phyloP scores from a whole-genome alignment of 2,329 filamentous ascomycete genomes.

The Coniochaeta ligniaria region DNA sequence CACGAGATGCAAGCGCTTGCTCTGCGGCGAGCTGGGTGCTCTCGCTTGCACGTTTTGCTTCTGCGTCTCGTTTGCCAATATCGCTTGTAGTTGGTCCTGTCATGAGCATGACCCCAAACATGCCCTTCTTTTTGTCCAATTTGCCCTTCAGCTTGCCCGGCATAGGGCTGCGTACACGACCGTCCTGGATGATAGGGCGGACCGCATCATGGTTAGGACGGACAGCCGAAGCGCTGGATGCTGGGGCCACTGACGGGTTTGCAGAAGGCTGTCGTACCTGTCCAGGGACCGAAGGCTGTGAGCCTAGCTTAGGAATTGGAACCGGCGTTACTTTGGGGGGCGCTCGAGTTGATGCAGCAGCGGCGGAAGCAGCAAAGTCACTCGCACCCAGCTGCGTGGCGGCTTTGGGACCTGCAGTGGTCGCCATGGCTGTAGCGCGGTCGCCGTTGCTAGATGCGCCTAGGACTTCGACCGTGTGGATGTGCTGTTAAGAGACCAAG shows the following conservation, averaged over 20 bases:
- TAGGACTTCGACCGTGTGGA: background rate
- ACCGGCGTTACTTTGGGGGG: slow-evolving; percentile 10
- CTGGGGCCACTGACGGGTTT: background rate
- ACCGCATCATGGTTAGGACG: background rate
- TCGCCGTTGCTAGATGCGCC: background rate
- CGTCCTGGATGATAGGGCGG: slow-evolving; percentile 26
- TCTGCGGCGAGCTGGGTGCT: slow-evolving; percentile 51
- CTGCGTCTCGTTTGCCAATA: slow-evolving; percentile 41
- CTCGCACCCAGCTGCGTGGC: background rate
- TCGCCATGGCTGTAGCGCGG: background rate
- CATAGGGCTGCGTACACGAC: slow-evolving; percentile 48
- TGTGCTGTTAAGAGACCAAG: background rate
- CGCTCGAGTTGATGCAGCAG: background rate
- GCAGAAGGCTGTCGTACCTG: background rate
- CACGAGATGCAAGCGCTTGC: slow-evolving; percentile 45
- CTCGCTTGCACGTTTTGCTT: slow-evolving; percentile 55
- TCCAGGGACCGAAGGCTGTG: background rate
- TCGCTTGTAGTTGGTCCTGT: slow-evolving; percentile 36
- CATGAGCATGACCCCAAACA: slow-evolving; percentile 59
- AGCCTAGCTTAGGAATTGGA: slow-evolving; percentile 10
- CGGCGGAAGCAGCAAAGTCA: background rate
- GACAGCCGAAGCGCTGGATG: background rate
- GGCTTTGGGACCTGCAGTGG: slow-evolving; percentile 5
- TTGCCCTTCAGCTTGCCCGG: slow-evolving; percentile 56
- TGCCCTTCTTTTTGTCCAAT: slow-evolving; percentile 48